These are phyloP conservation scores for Colletotrichum sp. DNA, from an alignment of 2,329 filamentous ascomycete species.

Conservation along the genomic window DNA sequence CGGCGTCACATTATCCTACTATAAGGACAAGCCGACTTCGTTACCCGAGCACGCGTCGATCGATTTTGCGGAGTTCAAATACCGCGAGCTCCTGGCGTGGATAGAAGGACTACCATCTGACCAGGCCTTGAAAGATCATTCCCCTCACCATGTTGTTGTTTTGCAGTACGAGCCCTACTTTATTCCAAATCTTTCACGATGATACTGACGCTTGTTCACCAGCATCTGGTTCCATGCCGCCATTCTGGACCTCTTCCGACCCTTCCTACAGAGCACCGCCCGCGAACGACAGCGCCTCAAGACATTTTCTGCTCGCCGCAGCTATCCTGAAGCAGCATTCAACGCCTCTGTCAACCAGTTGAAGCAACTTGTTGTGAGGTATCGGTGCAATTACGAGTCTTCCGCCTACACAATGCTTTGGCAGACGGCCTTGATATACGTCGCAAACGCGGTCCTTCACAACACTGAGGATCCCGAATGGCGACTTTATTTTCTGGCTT, in stretches of 20 bases:
- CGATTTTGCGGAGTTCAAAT: constrained; percentile 40
- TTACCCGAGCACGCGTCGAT: constrained; percentile 17
- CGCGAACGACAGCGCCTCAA: constrained; percentile 18
- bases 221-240: constrained; percentile 46
- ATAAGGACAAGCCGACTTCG: constrained; percentile 20
- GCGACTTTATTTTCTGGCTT: constrained; percentile 41
- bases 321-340: constrained; percentile 34
- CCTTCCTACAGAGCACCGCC: constrained; percentile 23
- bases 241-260: constrained; percentile 41
- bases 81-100: constrained; percentile 43
- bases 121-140: constrained; percentile 29
- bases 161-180: constrained; percentile 36
- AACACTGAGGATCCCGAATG: constrained; percentile 32
- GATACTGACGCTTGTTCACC: not conserved
- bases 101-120: constrained; percentile 32
- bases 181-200: no score
- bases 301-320: constrained; percentile 34
- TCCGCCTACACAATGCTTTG: constrained; percentile 43
- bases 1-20: constrained; percentile 32
- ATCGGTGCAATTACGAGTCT: constrained; percentile 34
- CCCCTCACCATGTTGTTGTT: constrained; percentile 37
- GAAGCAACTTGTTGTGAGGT: constrained; percentile 41
- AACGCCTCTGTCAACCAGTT: constrained; percentile 40
- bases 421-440: constrained; percentile 44
- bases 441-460: constrained; percentile 41